Evolutionary conservation across 805 yeast genomes (phyloP).

Genomic region (Cyberlindnera euphorbiae): DNA sequence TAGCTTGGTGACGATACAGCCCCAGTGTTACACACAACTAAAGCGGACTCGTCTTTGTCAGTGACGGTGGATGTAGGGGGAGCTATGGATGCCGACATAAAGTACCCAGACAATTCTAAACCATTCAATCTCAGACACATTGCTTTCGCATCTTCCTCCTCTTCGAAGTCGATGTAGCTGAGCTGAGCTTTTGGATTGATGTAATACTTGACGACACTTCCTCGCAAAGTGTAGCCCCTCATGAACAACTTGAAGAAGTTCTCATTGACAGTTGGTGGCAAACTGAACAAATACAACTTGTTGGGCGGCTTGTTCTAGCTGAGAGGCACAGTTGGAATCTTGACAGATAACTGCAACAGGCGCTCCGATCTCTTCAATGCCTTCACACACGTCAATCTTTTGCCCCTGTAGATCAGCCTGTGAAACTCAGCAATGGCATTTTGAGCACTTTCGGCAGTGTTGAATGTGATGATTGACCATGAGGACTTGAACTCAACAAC

Average conservation of each 20-base stretch:
- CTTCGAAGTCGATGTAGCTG: slow-evolving; percentile 25
- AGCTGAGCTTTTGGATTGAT: slow-evolving; percentile 10
- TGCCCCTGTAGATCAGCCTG: slow-evolving; percentile 25
- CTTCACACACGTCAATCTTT: slow-evolving; percentile 26
- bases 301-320: slow-evolving; percentile 4
- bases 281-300: slow-evolving; percentile 21
- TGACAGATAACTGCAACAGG: slow-evolving; percentile 9
- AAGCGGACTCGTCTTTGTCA: too few species aligned
- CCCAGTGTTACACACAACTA: too few species aligned
- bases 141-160: slow-evolving; percentile 20
- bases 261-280: slow-evolving; percentile 24
- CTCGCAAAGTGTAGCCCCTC: slow-evolving; percentile 20
- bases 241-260: slow-evolving; percentile 26
- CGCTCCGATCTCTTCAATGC: slow-evolving; percentile 26
- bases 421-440: slow-evolving; percentile 35
- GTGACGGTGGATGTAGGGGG: too few species aligned
- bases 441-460: slow-evolving; percentile 40
- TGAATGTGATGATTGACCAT: slow-evolving; percentile 49
- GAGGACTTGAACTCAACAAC: slow-evolving; percentile 27
- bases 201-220: slow-evolving; percentile 18
- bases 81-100: too few species aligned
- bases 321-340: not conserved
- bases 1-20: too few species aligned
- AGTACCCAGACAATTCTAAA: slow-evolving; percentile 19
- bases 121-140: slow-evolving; percentile 23